These are phyloP conservation scores for Byssothecium circinans DNA, from an alignment of 2,329 filamentous ascomycete genomes.

Conservation along the genomic window DNA sequence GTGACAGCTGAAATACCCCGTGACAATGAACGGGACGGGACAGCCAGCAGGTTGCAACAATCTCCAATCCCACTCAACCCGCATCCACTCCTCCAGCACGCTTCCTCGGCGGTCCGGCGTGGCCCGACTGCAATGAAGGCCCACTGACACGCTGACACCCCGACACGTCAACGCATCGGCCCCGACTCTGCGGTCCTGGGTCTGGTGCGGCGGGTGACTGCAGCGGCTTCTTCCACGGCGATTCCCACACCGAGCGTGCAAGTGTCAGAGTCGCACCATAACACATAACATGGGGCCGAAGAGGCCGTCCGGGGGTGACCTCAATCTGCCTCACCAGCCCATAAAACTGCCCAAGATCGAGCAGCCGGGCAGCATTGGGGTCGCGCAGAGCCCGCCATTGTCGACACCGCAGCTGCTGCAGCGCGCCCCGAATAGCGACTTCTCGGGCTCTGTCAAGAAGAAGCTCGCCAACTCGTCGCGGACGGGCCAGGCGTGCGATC, in stretches of 20 bases:
- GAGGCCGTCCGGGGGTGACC: conserved; percentile 25
- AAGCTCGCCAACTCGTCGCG: conserved; percentile 58
- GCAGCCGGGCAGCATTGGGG: conserved; percentile 10
- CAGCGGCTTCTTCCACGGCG: conserved; percentile 23
- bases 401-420: background rate
- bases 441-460: conserved; percentile 50
- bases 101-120: no score
- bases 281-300: conserved; percentile 27
- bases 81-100: no score
- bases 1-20: no score
- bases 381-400: conserved; percentile 17
- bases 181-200: background rate
- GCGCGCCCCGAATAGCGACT: conserved; percentile 28
- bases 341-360: conserved; percentile 42
- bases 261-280: conserved; percentile 4
- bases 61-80: no score
- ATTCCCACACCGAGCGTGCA: conserved; percentile 7
- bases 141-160: background rate
- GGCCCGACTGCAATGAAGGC: background rate
- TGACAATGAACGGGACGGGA: no score
- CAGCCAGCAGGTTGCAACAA: no score
- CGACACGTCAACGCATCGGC: background rate
- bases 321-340: conserved; percentile 11
- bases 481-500: conserved; percentile 84
- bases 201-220: conserved; percentile 13